phyloP scores from a whole-genome alignment of 2,329 filamentous ascomycete species.

The Fusarium vanettenii region DNA sequence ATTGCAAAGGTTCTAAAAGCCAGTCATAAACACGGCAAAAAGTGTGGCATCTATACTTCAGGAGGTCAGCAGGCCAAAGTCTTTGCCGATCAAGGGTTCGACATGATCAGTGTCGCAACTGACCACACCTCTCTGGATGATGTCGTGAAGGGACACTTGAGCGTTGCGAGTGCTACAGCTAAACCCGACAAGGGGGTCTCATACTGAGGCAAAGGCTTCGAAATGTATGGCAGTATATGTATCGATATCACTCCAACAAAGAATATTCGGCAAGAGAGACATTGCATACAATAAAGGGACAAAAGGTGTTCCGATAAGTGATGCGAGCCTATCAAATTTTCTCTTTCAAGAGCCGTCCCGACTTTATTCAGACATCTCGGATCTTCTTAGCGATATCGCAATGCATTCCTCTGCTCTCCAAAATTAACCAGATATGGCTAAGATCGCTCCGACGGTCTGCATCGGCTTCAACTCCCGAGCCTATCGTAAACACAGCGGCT shows the following conservation, averaged over 20 bases:
- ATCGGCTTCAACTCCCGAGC: not conserved
- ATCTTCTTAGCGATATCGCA: not conserved
- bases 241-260: not conserved
- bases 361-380: not conserved
- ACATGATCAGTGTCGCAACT: not conserved
- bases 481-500: not conserved
- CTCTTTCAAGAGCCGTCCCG: not conserved
- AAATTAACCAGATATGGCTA: not conserved
- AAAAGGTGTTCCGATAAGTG: no score
- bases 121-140: not conserved
- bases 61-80: not conserved
- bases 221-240: not conserved
- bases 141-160: not conserved
- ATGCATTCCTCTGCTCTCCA: not conserved
- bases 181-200: not conserved
- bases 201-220: not conserved
- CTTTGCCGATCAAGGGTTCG: not conserved
- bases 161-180: not conserved
- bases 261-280: not conserved
- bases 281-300: not conserved
- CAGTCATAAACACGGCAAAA: not conserved
- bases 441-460: not conserved
- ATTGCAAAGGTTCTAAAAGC: not conserved
- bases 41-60: not conserved
- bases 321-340: no score